Evolutionary conservation across 306 rosid genomes (phyloP).

Genomic region (Parietaria judaica): DNA sequence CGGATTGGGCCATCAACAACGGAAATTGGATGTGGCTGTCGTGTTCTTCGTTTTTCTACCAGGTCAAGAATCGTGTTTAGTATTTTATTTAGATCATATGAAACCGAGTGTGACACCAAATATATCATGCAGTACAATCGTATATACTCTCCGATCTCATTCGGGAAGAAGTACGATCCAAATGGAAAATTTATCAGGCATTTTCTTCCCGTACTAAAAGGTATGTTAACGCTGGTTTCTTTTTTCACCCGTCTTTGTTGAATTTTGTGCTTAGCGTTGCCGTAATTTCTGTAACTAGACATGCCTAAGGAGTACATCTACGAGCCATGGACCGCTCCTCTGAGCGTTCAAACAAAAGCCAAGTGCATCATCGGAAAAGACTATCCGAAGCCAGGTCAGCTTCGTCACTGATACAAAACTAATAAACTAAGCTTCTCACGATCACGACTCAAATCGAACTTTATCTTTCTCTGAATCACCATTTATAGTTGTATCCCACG

Average conservation of each 20-base stretch:
- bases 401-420: not conserved
- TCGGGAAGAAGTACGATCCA: conserved; percentile 94
- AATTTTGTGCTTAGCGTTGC: conserved; percentile 16
- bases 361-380: conserved; percentile 87
- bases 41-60: conserved; percentile 91
- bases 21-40: conserved; percentile 99
- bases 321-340: conserved; percentile 97
- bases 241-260: conserved; percentile 12
- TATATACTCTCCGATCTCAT: conserved; percentile 74
- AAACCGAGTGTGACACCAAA: not conserved
- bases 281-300: conserved; percentile 35
- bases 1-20: conserved; percentile 94
- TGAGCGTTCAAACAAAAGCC: conserved; percentile 72
- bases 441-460: not conserved
- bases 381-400: conserved; percentile 84
- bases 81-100: conserved; percentile 1
- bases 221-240: conserved; percentile 21
- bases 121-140: conserved; percentile 66
- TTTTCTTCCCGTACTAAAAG: conserved; percentile 77
- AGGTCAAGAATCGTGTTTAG: conserved; percentile 36
- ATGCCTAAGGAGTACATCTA: conserved; percentile 89
- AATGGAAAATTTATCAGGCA: conserved; percentile 73
- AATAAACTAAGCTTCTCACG: not conserved
- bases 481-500: conserved; percentile 75
- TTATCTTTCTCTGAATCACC: not conserved